Percentiles rank a stretch among this genome's conserved stretches.
phyloP scores from a whole-genome alignment of 202 grass and related monocot species.

The Digitaria exilis region DNA sequence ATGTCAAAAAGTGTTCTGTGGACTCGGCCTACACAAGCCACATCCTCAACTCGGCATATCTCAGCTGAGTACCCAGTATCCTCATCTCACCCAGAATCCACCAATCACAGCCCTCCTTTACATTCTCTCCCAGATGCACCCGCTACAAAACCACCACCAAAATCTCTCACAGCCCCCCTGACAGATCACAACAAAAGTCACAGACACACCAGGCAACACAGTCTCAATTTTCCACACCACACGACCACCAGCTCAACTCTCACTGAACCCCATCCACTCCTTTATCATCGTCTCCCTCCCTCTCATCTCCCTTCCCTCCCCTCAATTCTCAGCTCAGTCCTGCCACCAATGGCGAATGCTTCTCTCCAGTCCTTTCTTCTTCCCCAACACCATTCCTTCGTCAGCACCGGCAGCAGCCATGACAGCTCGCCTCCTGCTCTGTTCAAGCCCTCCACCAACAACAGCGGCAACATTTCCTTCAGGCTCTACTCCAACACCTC shows the following conservation, averaged over 20 bases:
- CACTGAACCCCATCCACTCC: conserved; percentile 54
- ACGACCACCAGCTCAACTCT: conserved; percentile 22
- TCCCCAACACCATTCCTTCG: conserved; percentile 58
- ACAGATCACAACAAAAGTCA: conserved; percentile 13
- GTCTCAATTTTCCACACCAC: conserved; percentile 36
- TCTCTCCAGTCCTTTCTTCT: conserved; percentile 70
- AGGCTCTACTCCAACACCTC: conserved; percentile 69
- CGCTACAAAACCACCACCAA: conserved; percentile 43
- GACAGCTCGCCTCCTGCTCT: conserved; percentile 38
- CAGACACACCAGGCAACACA: neutral
- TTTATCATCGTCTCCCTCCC: conserved; percentile 41
- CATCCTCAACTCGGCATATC: neutral
- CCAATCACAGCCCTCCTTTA: conserved; percentile 70
- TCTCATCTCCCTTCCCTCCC: conserved; percentile 27
- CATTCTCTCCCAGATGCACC: conserved; percentile 39
- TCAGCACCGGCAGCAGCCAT: conserved; percentile 20
- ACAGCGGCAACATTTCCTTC: conserved; percentile 50
- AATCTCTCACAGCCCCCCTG: conserved; percentile 30
- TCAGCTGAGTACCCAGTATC: conserved; percentile 38
- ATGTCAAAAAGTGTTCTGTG: conserved; percentile 3
- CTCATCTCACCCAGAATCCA: conserved; percentile 75
- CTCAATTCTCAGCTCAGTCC: conserved; percentile 18
- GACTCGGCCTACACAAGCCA: conserved; percentile 21
- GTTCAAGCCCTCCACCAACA: conserved; percentile 45
- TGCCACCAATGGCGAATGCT: conserved; percentile 66